Conservation (phyloP, 306 rosid species). For the apple (Malus domestica) region ASM211411v1 NC_041792.1:20694907-20695406, state of each 20-base stretch:
- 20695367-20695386: constrained; percentile 5
- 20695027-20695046: not conserved
- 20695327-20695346: not conserved
- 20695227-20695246: constrained; percentile 65
- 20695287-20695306: constrained; percentile 74
- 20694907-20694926: constrained; percentile 41
- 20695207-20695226: constrained; percentile 78
- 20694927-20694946: constrained; percentile 40
- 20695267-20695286: constrained; percentile 69
- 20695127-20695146: constrained; percentile 81
- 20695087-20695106: constrained; percentile 24
- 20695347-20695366: not conserved
- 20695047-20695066: not conserved
- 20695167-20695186: constrained; percentile 83
- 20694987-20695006: constrained; percentile 56
- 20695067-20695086: constrained; percentile 1
- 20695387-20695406: constrained; percentile 11
- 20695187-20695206: constrained; percentile 71
- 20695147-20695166: constrained; percentile 78
- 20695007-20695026: constrained; percentile 65
- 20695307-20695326: constrained; percentile 4
- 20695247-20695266: constrained; percentile 66
- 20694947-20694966: constrained; percentile 69
- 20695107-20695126: constrained; percentile 75
- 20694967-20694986: constrained; percentile 70